Evolutionary conservation across 2,329 filamentous ascomycete genomes (phyloP).

Genomic region (Monosporascus ibericus): DNA sequence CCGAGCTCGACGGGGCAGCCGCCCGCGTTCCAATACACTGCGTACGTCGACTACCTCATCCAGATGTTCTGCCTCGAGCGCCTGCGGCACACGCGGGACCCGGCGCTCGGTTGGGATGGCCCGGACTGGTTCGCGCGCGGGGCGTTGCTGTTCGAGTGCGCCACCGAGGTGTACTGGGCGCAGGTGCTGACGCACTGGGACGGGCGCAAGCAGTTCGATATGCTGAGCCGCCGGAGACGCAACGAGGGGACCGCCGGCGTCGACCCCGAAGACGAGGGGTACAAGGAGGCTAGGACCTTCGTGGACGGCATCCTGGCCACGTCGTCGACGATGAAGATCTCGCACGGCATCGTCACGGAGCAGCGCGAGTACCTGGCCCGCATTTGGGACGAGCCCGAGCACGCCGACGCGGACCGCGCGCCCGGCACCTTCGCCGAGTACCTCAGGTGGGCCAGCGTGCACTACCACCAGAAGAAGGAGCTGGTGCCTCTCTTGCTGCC

Average conservation of each 20-base stretch:
- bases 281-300: constrained; percentile 8
- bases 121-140: background rate
- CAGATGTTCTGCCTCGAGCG: constrained; percentile 1
- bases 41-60: background rate
- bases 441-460: constrained; percentile 24
- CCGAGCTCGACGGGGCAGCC: background rate
- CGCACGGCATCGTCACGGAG: constrained; percentile 22
- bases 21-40: background rate
- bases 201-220: constrained; percentile 4
- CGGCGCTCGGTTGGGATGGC: background rate
- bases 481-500: background rate
- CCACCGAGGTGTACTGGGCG: background rate
- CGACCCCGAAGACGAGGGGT: constrained; percentile 1
- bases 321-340: constrained; percentile 26
- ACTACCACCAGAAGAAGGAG: constrained; percentile 24
- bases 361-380: constrained; percentile 16
- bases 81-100: background rate
- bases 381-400: constrained; percentile 21
- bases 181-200: background rate
- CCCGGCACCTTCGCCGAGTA: constrained; percentile 26
- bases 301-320: constrained; percentile 23
- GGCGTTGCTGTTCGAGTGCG: background rate
- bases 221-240: constrained; percentile 4
- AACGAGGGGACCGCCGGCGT: constrained; percentile 5
- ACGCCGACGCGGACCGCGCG: constrained; percentile 21